phyloP scores from a whole-genome alignment of 257 asterid species.

The Fraxinus anomala region DNA sequence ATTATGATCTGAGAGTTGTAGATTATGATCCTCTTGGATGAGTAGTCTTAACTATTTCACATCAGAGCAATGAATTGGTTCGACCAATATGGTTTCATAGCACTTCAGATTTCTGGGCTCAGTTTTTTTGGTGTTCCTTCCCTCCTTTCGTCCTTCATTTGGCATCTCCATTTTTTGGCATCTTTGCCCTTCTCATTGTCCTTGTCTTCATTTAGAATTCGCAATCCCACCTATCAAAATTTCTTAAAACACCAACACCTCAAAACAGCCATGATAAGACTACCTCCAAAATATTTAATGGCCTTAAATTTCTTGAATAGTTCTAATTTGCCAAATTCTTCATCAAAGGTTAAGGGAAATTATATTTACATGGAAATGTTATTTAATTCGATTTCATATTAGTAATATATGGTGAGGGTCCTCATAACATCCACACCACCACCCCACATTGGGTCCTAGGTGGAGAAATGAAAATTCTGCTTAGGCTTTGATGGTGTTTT shows the following conservation, averaged over 20 bases:
- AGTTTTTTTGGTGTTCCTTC: background rate
- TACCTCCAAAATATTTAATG: background rate
- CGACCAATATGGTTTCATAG: background rate
- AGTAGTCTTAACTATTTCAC: background rate
- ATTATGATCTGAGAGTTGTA: background rate
- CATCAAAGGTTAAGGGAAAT: background rate
- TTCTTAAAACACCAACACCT: background rate
- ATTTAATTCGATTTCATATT: no score
- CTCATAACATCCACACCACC: no score
- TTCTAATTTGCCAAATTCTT: background rate
- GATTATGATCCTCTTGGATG: background rate
- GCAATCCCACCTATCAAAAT: background rate
- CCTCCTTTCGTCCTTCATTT: background rate
- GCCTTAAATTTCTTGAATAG: background rate
- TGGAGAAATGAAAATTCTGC: no score
- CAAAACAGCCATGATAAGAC: background rate
- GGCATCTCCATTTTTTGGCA: background rate
- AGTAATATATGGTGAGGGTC: no score
- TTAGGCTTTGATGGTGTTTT: no score
- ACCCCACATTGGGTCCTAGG: no score
- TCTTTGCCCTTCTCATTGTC: background rate
- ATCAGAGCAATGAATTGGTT: background rate
- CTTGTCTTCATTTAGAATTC: background rate
- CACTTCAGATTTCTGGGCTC: no score
- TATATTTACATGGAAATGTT: background rate